These are phyloP conservation scores for Tolypocladium amazonense DNA, from an alignment of 2,329 filamentous ascomycete genomes.

Conservation along the genomic window DNA sequence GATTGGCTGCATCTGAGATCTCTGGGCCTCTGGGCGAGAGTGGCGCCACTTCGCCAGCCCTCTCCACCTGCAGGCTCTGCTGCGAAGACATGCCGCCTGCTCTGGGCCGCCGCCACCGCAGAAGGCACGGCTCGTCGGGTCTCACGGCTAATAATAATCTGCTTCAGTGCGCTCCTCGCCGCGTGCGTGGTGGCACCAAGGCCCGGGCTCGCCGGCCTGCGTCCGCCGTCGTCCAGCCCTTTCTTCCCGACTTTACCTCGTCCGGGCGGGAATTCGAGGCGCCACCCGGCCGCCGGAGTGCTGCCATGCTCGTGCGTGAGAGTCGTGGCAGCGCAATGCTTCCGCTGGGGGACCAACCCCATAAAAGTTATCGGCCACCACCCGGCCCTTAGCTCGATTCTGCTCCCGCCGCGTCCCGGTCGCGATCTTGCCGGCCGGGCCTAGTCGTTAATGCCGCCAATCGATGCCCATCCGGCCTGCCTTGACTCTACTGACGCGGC, in stretches of 20 bases:
- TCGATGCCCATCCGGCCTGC: too few species aligned
- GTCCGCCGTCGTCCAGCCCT: background rate
- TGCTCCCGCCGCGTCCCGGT: background rate
- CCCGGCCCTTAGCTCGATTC: background rate
- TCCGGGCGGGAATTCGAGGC: background rate
- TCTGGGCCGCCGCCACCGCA: background rate
- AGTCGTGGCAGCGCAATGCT: background rate
- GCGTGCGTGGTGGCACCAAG: background rate
- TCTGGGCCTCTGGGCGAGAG: background rate
- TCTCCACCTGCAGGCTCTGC: background rate
- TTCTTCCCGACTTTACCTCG: background rate
- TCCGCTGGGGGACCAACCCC: background rate
- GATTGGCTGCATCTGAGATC: constrained; percentile 4
- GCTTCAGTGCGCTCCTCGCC: background rate
- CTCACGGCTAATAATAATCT: background rate
- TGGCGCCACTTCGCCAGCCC: constrained; percentile 2
- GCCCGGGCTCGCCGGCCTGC: background rate
- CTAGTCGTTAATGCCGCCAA: background rate
- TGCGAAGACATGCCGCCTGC: background rate
- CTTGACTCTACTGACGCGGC: background rate
- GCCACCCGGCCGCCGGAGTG: too few species aligned
- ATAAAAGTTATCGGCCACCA: background rate
- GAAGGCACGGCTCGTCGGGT: background rate
- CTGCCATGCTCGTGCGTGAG: too few species aligned
- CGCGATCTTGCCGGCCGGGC: background rate